Conservation (phyloP, 1,284 basidiomycete genomes). For the Agroathelia rolfsii region DNA sequence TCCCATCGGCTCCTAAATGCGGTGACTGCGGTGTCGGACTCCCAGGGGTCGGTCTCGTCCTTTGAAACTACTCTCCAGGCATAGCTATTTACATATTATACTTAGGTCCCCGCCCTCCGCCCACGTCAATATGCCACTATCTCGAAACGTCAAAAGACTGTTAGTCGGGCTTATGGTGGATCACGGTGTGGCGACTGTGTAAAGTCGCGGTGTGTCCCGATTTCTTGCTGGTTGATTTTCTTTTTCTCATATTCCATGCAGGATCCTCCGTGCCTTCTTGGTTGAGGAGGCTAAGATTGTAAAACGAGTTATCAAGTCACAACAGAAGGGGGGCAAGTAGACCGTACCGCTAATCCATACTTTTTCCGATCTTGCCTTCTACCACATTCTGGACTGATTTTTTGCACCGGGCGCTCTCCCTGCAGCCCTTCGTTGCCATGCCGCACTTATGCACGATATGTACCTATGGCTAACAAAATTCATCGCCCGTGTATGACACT, state of each 20-base stretch:
- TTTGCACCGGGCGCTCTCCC: too few species aligned
- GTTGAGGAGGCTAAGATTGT: conserved; percentile 99
- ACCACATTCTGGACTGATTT: too few species aligned
- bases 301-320: conserved; percentile 97
- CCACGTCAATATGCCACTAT: conserved; percentile 89
- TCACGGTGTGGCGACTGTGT: conserved; percentile 91
- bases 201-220: conserved; percentile 69
- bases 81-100: conserved; percentile 2
- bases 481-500: too few species aligned
- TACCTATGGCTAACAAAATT: too few species aligned
- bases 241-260: conserved; percentile 19
- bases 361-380: too few species aligned
- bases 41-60: conserved; percentile 64
- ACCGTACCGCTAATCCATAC: too few species aligned
- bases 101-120: conserved; percentile 88
- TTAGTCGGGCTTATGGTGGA: conserved; percentile 89
- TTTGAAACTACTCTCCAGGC: conserved; percentile 3
- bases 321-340: too few species aligned
- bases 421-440: too few species aligned
- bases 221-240: conserved; percentile 1
- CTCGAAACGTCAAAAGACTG: conserved; percentile 93
- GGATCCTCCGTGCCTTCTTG: conserved; percentile 96
- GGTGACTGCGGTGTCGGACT: conserved; percentile 92
- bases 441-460: too few species aligned
- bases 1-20: conserved; percentile 85